Conservation (phyloP, 108 stramenopile species). For the Skeletonema grethae region DNA sequence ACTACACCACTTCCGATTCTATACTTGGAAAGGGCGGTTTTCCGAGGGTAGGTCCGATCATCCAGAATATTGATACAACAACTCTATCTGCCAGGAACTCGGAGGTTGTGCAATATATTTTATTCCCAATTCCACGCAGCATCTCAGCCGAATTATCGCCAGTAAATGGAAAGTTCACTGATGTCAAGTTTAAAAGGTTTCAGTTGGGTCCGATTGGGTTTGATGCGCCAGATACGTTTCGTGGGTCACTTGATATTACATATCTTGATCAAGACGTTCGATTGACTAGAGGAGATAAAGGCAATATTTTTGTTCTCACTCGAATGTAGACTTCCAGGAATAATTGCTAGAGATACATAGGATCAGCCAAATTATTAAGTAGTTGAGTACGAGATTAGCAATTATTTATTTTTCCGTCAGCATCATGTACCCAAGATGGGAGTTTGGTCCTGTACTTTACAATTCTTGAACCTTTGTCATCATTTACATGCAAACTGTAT, state of each 20-base stretch:
- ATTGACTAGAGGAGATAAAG: constrained; percentile 59
- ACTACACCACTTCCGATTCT: constrained; percentile 56
- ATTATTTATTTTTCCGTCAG: not conserved
- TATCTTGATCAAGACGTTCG: constrained; percentile 66
- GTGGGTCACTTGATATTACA: constrained; percentile 54
- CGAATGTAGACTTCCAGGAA: constrained; percentile 20
- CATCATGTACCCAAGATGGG: constrained; percentile 21
- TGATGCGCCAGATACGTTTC: constrained; percentile 58
- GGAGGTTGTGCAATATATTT: constrained; percentile 50
- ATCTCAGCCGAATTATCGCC: constrained; percentile 51
- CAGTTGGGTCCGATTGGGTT: constrained; percentile 52
- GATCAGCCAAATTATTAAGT: not conserved
- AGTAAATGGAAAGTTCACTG: constrained; percentile 41
- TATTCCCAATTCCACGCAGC: constrained; percentile 43
- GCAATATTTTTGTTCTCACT: constrained; percentile 65
- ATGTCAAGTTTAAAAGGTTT: constrained; percentile 61
- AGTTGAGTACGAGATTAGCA: not conserved
- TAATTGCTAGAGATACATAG: no score
- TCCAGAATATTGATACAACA: constrained; percentile 54
- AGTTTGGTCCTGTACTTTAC: constrained; percentile 21
- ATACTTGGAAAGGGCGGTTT: constrained; percentile 54
- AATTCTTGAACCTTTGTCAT: constrained; percentile 20
- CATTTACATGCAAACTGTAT: constrained; percentile 52
- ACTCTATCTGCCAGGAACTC: constrained; percentile 52
- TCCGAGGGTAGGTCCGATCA: constrained; percentile 47